A percentile compares a stretch with the other conserved stretches of the same genome.
These are phyloP conservation scores for Astrothelium subdiscretum DNA, from an alignment of 495 filamentous ascomycete species.

Conservation along the genomic window DNA sequence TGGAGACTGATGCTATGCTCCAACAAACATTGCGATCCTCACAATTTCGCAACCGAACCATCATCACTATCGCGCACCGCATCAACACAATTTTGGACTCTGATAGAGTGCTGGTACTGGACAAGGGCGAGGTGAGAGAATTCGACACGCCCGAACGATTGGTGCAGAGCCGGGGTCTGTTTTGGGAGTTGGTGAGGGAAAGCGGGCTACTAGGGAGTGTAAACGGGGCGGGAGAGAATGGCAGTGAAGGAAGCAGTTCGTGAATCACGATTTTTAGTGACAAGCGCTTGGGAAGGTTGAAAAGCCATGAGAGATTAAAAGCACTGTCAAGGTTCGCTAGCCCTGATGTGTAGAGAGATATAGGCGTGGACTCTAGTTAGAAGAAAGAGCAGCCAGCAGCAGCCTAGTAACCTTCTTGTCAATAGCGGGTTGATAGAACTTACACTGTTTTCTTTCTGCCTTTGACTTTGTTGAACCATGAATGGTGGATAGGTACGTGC, in stretches of 20 bases:
- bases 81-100: constrained; percentile 96
- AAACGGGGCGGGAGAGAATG: neutral
- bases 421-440: too few species aligned
- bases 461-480: too few species aligned
- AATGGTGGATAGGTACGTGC: too few species aligned
- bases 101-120: constrained; percentile 81
- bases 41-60: constrained; percentile 77
- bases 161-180: constrained; percentile 26
- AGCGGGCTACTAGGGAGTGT: constrained; percentile 23
- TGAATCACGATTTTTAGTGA: neutral
- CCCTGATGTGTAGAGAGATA: too few species aligned
- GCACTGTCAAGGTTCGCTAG: too few species aligned
- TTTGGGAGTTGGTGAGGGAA: constrained; percentile 33
- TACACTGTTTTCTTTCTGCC: too few species aligned
- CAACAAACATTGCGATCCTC: constrained; percentile 51
- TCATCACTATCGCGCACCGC: constrained; percentile 94
- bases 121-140: constrained; percentile 44
- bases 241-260: neutral
- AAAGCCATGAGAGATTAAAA: too few species aligned
- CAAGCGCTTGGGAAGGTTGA: too few species aligned
- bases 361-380: too few species aligned
- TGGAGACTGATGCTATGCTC: constrained; percentile 84
- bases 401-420: too few species aligned
- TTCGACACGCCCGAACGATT: constrained; percentile 33
- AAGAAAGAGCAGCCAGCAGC: too few species aligned